Conservation (phyloP, 805 yeast species). For the Candida odintsovae region DNA sequence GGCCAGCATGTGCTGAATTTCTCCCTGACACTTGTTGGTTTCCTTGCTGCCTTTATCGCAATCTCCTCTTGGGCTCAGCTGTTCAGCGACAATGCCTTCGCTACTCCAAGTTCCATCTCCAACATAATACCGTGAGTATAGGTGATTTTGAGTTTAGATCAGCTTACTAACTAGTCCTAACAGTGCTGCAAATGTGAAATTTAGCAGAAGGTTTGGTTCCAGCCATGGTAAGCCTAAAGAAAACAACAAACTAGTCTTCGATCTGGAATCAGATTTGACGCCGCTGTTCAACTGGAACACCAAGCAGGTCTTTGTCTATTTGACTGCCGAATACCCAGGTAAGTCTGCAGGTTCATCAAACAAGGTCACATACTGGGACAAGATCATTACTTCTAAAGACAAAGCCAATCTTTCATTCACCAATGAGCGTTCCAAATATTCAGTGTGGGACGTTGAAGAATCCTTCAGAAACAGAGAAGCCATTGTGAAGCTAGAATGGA, state of each 20-base stretch:
- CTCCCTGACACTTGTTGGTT: conserved; percentile 44
- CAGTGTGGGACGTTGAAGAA: conserved; percentile 79
- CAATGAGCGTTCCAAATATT: conserved; percentile 63
- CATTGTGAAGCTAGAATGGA: conserved; percentile 72
- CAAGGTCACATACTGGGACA: conserved; percentile 88
- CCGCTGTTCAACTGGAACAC: conserved; percentile 95
- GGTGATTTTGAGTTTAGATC: not conserved
- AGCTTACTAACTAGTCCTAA: conserved; percentile 14
- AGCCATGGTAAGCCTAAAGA: conserved; percentile 64
- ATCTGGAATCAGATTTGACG: conserved; percentile 66
- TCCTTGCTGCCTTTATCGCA: conserved; percentile 42
- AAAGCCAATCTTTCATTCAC: conserved; percentile 52
- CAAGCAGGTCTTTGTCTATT: conserved; percentile 87
- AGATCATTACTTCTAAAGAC: conserved; percentile 54
- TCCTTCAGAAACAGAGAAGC: conserved; percentile 57
- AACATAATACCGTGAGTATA: conserved; percentile 28
- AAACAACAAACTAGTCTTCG: conserved; percentile 66
- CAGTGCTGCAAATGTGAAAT: conserved; percentile 37
- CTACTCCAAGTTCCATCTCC: conserved; percentile 31
- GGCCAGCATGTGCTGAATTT: conserved; percentile 48
- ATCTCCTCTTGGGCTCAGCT: conserved; percentile 46
- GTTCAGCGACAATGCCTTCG: conserved; percentile 38
- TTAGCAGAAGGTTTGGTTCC: conserved; percentile 65
- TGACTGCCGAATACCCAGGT: conserved; percentile 74
- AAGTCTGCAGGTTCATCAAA: conserved; percentile 36